Base-by-base conservation (phyloP, 306 rosid species). In the Argentina anserina region DNA sequence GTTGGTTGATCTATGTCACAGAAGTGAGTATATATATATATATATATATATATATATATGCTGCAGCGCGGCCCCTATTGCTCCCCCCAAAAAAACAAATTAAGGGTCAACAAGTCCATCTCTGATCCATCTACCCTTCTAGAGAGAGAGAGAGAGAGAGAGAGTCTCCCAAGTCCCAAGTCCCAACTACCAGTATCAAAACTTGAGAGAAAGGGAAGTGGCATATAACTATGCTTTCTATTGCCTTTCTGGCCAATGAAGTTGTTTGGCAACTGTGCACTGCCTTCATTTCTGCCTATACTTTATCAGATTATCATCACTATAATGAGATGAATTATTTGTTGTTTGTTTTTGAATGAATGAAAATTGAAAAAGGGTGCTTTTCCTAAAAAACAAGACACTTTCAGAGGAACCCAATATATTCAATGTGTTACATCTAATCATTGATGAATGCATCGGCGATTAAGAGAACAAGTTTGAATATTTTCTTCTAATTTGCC, bases 101-200 rank as follows among this genome's bases (percentile, higher is more conserved):
- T n/a, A n/a, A 46, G 10, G 23, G 31, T 37, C 74, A 37, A 15
- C 62, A 10, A 36, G 37, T 37, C 34, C 63, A 69, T 4, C 45
- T 18, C 4, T 34, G 42, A 50, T 52, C 74, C 23, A 70, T 28
- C 74, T 70, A 70, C 74, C 65, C 37, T 70, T 70, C 74, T 3
- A 69, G 33, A n/a, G 73, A 49, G 62, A 69, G 73, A 69, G 28
- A 29, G 60, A 47, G 37, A 29, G 41, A n/a, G 56, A 26, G 45
- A 41, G 9, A 21, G 4, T 7, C 66, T 33, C 36, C 36, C 36
- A 33, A 33, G 36, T 33, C 36, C 36, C 36, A 33, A 33, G 36
- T 33, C 45, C n/a, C 74, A 70, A 70, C 74, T 70, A 70, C 74
- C 74, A 15, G 50, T 11, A 15, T 3, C 5, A 18, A 7, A 5